Conservation (phyloP, 495 filamentous ascomycete species). For the Aspergillus steynii region DNA sequence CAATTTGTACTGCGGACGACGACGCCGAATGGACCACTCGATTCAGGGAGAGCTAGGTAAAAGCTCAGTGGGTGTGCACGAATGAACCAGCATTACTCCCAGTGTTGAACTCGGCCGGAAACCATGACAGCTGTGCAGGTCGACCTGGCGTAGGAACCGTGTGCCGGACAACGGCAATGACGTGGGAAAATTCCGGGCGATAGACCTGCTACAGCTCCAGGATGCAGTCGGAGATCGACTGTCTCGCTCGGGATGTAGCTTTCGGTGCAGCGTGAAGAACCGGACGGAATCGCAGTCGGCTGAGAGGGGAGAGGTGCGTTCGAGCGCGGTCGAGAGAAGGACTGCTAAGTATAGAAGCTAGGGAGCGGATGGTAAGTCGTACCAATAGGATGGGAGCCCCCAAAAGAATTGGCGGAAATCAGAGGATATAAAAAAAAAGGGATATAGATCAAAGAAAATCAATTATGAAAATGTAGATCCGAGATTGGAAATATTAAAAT, state of each 20-base stretch:
- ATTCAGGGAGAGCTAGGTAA: slow-evolving; percentile 32
- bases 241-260: slow-evolving; percentile 10
- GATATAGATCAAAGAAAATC: slow-evolving; percentile 12
- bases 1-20: slow-evolving; percentile 12
- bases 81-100: slow-evolving; percentile 43
- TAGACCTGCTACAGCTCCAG: slow-evolving; percentile 45
- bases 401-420: slow-evolving; percentile 13
- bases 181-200: slow-evolving; percentile 17
- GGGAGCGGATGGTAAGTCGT: slow-evolving; percentile 10
- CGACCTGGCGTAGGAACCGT: slow-evolving; percentile 22
- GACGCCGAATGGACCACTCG: slow-evolving; percentile 6
- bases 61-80: slow-evolving; percentile 32
- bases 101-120: slow-evolving; percentile 18
- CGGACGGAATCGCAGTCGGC: slow-evolving; percentile 2
- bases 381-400: slow-evolving; percentile 14
- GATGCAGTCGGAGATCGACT: slow-evolving; percentile 17
- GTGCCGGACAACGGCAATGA: slow-evolving; percentile 37
- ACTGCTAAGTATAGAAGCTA: slow-evolving; percentile 18
- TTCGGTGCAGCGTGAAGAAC: slow-evolving; percentile 6
- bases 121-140: slow-evolving; percentile 18
- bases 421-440: slow-evolving; percentile 20
- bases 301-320: not conserved
- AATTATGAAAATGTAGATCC: slow-evolving; percentile 6
- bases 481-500: not conserved
- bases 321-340: slow-evolving; percentile 3